These are phyloP conservation scores for Leucoagaricus sp. DNA, from an alignment of 1,284 basidiomycete species.

Conservation along the genomic window DNA sequence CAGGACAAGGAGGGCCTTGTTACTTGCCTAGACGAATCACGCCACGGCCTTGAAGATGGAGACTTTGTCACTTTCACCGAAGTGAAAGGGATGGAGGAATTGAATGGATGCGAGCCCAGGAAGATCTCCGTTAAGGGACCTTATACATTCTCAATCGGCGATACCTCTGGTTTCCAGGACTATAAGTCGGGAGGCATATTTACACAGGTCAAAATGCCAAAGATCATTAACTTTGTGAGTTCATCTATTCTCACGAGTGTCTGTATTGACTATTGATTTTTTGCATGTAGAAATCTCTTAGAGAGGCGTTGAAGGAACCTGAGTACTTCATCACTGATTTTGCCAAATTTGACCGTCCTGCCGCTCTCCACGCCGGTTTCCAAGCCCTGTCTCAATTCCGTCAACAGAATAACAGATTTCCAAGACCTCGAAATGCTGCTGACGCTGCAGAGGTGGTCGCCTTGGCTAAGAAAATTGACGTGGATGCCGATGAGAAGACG, in stretches of 20 bases:
- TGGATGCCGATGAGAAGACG: constrained; percentile 80
- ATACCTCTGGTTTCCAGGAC: constrained; percentile 76
- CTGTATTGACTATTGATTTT: constrained; percentile 1
- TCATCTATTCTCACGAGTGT: not conserved
- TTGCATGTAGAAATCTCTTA: constrained; percentile 82
- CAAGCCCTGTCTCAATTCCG: constrained; percentile 90
- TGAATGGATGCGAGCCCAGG: constrained; percentile 90
- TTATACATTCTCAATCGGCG: constrained; percentile 94
- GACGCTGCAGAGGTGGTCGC: constrained; percentile 79
- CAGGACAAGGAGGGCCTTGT: constrained; percentile 89
- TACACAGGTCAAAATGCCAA: constrained; percentile 99
- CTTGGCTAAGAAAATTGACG: constrained; percentile 79
- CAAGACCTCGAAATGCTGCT: constrained; percentile 80
- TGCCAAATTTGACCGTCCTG: constrained; percentile 94
- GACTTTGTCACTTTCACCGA: constrained; percentile 99
- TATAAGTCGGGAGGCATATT: constrained; percentile 95
- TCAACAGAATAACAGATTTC: constrained; percentile 69
- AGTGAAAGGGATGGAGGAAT: constrained; percentile 91
- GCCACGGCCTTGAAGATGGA: constrained; percentile 97
- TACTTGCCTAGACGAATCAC: constrained; percentile 95
- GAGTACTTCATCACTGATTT: constrained; percentile 97
- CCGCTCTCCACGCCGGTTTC: constrained; percentile 92
- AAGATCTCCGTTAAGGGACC: constrained; percentile 95
- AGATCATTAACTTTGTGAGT: constrained; percentile 89
- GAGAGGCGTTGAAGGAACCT: constrained; percentile 82